Evolutionary conservation across 345 rosid species (phyloP), one percentile per base, ranked within the genome.

Genomic region (Diplotaxis tenuifolia): DNA sequence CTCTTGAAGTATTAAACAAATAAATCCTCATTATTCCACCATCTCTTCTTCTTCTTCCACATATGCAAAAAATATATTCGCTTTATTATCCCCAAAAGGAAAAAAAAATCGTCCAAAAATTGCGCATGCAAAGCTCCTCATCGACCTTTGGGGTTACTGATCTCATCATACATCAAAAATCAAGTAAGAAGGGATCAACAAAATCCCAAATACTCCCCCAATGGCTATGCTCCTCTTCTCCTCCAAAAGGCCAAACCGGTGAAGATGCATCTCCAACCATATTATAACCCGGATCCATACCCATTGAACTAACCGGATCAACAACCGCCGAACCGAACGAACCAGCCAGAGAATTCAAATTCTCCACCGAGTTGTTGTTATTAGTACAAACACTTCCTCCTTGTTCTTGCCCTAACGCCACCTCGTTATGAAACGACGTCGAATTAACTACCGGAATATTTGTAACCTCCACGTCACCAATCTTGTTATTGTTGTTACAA

Each of bases 201-300:
- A 84, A 84, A 62, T 89, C 97, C 90, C 93, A 87, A 56, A 88
- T 72, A 40, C 65, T 79, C n/a, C 84, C 74, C 36, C 86, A 75
- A 1, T 84, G 81, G 54, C 75, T 86, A 38, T 85, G 86, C 42
- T 91, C 97, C 10, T 89, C 96, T 63, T 86, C 97, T 28, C 78
- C 80, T 0, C 83, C 70, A 36, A 84, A 73, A 18, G 89, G 93
- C 97, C 97, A 89, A 34, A 83, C 62, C 6, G 86, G 40, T 0
- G 91, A 84, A 18, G 86, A 82, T 54, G 81, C 86, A 6, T 82
- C 83, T n/a, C 81, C 86, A 12, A 74, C 84, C 61, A 62, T 62
- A 60, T 75, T 54, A 53, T 78, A 71, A 23, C 74, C 81, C 14
- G 89, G 89, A 80, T 82, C 88, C 62, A 73, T 36, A 71, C 31